Evolutionary conservation across 2,329 filamentous ascomycete genomes (phyloP), one percentile per base, ranked within the genome.

Genomic region (Pyrenophora teres): DNA sequence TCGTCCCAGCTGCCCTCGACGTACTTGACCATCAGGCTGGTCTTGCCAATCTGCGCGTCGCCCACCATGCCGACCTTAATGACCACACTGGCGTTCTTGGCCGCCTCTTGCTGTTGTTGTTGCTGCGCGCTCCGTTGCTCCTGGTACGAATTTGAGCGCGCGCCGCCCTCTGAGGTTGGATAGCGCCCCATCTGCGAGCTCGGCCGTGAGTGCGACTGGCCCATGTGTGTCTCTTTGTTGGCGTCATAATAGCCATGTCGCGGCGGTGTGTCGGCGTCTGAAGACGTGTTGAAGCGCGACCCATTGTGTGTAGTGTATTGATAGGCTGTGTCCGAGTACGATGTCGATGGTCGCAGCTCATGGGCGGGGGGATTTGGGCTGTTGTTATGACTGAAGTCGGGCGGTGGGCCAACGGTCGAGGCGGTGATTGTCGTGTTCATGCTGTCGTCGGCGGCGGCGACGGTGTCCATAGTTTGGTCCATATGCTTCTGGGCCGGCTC

Each of bases 51-150:
- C 77, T 99, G 94, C 51, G 94, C 94, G 78, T 99, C 94, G 40
- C 94, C 94, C 39, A 99, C 94, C 94, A 99, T 99, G 70, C 94
- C 94, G 44, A 99, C 94, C 78, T 99, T 99, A 81, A 99, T 97
- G 50, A 99, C 94, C 32, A 99, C 94, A 67, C 83, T 87, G 52
- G 77, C 72, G 53, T 80, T 81, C 70, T 80, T 80, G 62, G 71
- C 72, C 13, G 74, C 74, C 21, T 73, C 66, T 42, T 78, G 48
- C 30, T 54, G 50, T 13, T 50, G 46, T 32, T 57, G 54, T 40
- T 58, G 57, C 72, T 74, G 62, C 45, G 76, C 68, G 43, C 69
- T 72, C 2, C 80, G 76, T 60, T 77, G 75, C n/a, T 82, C 80
- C 41, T 78, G 77, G 54, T 80, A 79, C 25, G 73, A 69, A 51